phyloP scores from a whole-genome alignment of 371 early-diverging fungal genomes.

The Lichtheimia corymbifera region DNA sequence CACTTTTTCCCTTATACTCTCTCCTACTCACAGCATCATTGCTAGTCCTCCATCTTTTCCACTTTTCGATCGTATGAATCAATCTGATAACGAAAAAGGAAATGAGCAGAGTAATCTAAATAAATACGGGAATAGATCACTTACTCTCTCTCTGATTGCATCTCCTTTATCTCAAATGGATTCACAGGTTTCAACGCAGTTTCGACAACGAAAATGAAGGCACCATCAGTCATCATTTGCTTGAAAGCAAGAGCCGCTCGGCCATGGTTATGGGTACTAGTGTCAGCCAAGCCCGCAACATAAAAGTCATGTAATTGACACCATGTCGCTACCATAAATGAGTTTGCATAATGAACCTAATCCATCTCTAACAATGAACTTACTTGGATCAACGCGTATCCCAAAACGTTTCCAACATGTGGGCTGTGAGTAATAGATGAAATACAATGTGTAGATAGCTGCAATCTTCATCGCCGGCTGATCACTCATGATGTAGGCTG shows the following conservation, averaged over 20 bases:
- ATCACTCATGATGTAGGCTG: slow-evolving; percentile 2
- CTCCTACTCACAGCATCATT: too few relatives aligned
- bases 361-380: too few relatives aligned
- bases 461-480: background rate
- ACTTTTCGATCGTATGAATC: too few relatives aligned
- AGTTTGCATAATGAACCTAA: background rate
- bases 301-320: background rate
- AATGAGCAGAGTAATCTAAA: too few relatives aligned
- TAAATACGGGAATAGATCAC: background rate
- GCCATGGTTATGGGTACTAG: background rate
- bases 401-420: background rate
- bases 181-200: background rate
- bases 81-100: too few relatives aligned
- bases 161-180: slow-evolving; percentile 2
- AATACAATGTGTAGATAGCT: slow-evolving; percentile 12
- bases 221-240: background rate
- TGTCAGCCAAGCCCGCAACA: background rate
- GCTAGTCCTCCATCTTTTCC: too few relatives aligned
- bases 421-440: slow-evolving; percentile 8
- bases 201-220: slow-evolving; percentile 6
- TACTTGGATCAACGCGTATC: slow-evolving; percentile 9
- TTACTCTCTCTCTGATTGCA: background rate
- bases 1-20: too few relatives aligned
- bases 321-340: slow-evolving; percentile 2
- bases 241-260: slow-evolving; percentile 8